Evolutionary conservation across 441 rosid genomes (phyloP).

Genomic region (Erysimum pusillum): DNA sequence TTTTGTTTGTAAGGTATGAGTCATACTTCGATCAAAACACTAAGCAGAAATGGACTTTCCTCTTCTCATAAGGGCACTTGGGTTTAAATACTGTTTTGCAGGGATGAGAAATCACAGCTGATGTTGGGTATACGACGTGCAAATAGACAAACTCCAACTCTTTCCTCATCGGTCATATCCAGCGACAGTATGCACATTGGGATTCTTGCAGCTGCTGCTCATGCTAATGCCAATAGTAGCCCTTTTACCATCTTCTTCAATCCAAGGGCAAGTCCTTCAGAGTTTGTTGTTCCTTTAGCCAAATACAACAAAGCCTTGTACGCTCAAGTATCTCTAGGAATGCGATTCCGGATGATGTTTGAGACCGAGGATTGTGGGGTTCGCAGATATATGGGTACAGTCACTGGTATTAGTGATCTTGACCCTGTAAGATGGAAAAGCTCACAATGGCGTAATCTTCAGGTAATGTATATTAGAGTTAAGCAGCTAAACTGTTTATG

Average conservation of each 20-base stretch:
- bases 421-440: conserved; percentile 93
- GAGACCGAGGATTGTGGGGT: conserved; percentile 96
- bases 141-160: conserved; percentile 85
- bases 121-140: conserved; percentile 91
- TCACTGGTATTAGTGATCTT: conserved; percentile 85
- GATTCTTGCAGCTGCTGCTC: conserved; percentile 97
- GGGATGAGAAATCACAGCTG: conserved; percentile 94
- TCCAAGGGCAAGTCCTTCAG: conserved; percentile 96
- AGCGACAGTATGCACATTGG: conserved; percentile 99
- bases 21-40: conserved; percentile 19
- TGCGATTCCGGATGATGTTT: conserved; percentile 98
- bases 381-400: conserved; percentile 94
- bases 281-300: conserved; percentile 94
- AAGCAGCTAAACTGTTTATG: background rate
- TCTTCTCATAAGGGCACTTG: conserved; percentile 21
- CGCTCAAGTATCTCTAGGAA: conserved; percentile 84
- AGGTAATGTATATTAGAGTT: conserved; percentile 53
- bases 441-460: conserved; percentile 97
- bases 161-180: conserved; percentile 93
- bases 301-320: conserved; percentile 86
- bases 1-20: conserved; percentile 86
- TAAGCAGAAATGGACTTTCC: conserved; percentile 20
- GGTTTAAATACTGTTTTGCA: conserved; percentile 41
- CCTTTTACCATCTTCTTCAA: conserved; percentile 92
- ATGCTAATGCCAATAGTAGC: conserved; percentile 94